Evolutionary conservation across 2,329 filamentous ascomycete genomes (phyloP).

Genomic region (Zasmidium angulare): DNA sequence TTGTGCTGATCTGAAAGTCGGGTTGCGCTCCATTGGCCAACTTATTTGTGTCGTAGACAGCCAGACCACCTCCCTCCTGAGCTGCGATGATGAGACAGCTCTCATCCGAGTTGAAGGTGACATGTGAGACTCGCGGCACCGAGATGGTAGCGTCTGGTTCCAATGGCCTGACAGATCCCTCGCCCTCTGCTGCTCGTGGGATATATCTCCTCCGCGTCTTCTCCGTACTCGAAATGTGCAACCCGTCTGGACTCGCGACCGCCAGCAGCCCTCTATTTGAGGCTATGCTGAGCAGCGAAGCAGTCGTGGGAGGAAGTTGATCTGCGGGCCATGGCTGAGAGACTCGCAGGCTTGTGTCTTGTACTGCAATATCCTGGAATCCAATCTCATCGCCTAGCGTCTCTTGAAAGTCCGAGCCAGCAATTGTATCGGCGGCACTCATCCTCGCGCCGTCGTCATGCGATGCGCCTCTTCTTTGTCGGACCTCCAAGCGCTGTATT

Average conservation of each 20-base stretch:
- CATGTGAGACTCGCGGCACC: constrained; percentile 78
- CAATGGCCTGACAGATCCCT: constrained; percentile 33
- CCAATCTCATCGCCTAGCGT: constrained; percentile 78
- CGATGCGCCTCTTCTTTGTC: neutral
- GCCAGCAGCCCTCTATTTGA: constrained; percentile 78
- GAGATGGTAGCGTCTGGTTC: constrained; percentile 68
- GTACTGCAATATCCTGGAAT: constrained; percentile 74
- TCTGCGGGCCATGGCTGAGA: constrained; percentile 71
- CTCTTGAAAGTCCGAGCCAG: constrained; percentile 69
- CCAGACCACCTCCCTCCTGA: constrained; percentile 76
- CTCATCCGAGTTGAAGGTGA: constrained; percentile 90
- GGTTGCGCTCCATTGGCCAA: constrained; percentile 63
- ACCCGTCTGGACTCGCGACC: constrained; percentile 77
- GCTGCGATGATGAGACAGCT: constrained; percentile 79
- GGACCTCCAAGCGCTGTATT: neutral
- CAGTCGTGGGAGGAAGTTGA: constrained; percentile 69
- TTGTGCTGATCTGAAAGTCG: constrained; percentile 74
- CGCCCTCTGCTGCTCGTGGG: constrained; percentile 48
- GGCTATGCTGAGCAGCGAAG: constrained; percentile 82
- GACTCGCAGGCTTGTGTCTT: constrained; percentile 68
- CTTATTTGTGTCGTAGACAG: constrained; percentile 74
- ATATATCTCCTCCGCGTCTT: constrained; percentile 74
- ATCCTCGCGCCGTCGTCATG: neutral
- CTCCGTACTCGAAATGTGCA: constrained; percentile 75
- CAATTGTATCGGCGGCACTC: constrained; percentile 9